Conservation (phyloP, 768 basidiomycete genomes). For the Inosperma sp. region DNA sequence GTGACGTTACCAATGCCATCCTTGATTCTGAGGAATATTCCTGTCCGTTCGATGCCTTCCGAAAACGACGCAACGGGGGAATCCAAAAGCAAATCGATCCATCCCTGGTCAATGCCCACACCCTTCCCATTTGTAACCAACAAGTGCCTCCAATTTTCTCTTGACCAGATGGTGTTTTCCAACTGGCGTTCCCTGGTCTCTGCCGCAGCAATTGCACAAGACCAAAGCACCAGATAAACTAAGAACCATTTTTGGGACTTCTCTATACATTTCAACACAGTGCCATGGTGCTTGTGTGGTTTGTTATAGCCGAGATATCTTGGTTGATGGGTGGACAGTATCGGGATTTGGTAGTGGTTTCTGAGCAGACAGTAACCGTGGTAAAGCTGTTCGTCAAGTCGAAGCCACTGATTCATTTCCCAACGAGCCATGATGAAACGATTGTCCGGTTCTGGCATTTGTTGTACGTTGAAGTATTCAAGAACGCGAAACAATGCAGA, state of each 20-base stretch:
- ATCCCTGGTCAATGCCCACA: not conserved
- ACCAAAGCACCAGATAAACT: not conserved
- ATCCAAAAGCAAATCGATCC: not conserved
- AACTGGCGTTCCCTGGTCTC: not conserved
- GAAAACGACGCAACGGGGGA: not conserved
- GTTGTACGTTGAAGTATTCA: not conserved
- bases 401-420: too few relatives aligned
- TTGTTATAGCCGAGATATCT: not conserved
- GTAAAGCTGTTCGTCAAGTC: too few relatives aligned
- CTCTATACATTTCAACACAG: not conserved
- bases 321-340: not conserved
- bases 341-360: too few relatives aligned
- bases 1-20: not conserved
- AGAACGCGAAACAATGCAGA: not conserved
- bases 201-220: not conserved
- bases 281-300: not conserved
- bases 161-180: not conserved
- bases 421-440: too few relatives aligned
- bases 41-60: not conserved
- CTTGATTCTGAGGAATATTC: not conserved
- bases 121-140: not conserved
- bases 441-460: not conserved
- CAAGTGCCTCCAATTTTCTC: not conserved
- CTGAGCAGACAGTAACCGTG: too few relatives aligned
- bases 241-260: not conserved